These are phyloP conservation scores for Verticillium nonalfalfae DNA, from an alignment of 2,329 filamentous ascomycete species.

Conservation along the genomic window DNA sequence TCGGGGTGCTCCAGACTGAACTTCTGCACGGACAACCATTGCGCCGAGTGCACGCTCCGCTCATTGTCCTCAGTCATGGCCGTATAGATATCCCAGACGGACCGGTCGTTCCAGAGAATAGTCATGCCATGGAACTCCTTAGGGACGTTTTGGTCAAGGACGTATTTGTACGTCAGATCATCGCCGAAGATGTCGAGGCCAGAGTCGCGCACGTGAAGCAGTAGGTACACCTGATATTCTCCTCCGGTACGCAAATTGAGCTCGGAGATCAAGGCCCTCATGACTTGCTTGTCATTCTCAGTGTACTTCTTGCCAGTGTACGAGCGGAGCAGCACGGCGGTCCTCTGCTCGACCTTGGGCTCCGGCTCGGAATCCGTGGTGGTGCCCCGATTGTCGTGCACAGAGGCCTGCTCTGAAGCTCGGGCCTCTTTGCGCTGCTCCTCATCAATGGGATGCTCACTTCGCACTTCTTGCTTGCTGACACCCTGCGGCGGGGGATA, in stretches of 20 bases:
- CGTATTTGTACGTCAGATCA: conserved; percentile 48
- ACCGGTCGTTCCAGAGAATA: conserved; percentile 66
- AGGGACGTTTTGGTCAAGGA: conserved; percentile 59
- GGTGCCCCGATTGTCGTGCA: not conserved
- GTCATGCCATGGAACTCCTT: conserved; percentile 65
- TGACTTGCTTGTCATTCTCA: conserved; percentile 70
- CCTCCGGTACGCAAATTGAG: conserved; percentile 69
- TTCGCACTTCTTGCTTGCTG: not conserved
- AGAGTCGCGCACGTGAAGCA: conserved; percentile 70
- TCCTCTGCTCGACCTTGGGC: conserved; percentile 43
- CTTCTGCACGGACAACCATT: conserved; percentile 69
- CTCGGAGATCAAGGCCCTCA: conserved; percentile 75
- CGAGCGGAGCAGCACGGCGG: conserved; percentile 69
- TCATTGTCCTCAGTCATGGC: conserved; percentile 58
- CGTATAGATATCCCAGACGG: conserved; percentile 73
- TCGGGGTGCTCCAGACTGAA: conserved; percentile 71
- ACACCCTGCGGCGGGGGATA: not conserved
- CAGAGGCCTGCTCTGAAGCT: not conserved
- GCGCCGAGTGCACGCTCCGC: conserved; percentile 49
- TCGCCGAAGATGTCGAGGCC: conserved; percentile 53
- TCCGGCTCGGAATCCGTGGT: not conserved
- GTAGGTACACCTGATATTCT: conserved; percentile 73
- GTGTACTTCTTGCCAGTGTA: conserved; percentile 72
- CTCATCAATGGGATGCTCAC: not conserved
- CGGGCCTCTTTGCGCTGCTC: not conserved